Evolutionary conservation across 352 stramenopile species (phyloP).

Genomic region (Elongisporangium anandrum): DNA sequence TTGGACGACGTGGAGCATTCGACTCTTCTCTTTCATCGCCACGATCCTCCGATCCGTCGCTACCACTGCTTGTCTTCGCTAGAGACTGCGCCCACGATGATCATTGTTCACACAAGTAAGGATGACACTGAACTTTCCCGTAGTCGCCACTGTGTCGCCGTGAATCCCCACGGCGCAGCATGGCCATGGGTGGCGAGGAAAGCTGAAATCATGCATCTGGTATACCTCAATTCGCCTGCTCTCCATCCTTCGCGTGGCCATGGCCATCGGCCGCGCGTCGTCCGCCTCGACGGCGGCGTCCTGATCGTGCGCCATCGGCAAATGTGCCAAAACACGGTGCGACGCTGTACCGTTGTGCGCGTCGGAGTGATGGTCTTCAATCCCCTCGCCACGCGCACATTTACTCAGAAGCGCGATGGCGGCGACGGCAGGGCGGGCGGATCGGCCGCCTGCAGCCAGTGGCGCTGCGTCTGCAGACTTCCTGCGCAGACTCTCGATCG

Average conservation of each 20-base stretch:
- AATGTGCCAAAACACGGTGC: neutral
- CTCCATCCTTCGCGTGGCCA: neutral
- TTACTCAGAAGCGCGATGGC: neutral
- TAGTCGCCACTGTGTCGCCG: neutral
- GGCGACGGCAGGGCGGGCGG: slow-evolving; percentile 9
- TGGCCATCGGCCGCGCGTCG: neutral
- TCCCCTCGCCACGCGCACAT: neutral
- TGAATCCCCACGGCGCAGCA: neutral
- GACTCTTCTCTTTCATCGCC: neutral
- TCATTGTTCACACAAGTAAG: neutral
- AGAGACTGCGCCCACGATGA: neutral
- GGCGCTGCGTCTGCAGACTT: slow-evolving; percentile 36
- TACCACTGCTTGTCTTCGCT: neutral
- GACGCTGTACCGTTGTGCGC: neutral
- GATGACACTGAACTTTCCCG: too few relatives aligned
- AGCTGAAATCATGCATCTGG: too few relatives aligned
- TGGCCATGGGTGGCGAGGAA: neutral
- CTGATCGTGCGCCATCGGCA: neutral
- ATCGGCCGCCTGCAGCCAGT: slow-evolving; percentile 6
- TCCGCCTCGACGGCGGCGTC: neutral
- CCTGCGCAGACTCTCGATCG: slow-evolving; percentile 71
- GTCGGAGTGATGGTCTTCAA: neutral
- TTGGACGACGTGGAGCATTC: neutral
- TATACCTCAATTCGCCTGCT: neutral
- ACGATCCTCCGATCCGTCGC: neutral